Percentiles rank a stretch among this genome's conserved stretches.
Evolutionary conservation across 768 basidiomycete genomes (phyloP).

Genomic region (Xerocomellus dryophilus): DNA sequence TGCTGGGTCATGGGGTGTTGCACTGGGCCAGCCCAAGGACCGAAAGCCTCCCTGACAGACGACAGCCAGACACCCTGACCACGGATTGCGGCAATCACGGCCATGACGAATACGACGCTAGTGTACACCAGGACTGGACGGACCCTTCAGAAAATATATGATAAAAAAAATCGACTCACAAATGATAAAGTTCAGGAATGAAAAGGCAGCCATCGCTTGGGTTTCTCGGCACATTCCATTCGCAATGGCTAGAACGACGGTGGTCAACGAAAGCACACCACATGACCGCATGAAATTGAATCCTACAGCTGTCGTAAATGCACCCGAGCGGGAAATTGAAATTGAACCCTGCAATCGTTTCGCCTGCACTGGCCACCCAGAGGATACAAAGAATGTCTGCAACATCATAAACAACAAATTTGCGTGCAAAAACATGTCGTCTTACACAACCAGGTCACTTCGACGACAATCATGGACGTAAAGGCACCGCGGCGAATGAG

Average conservation of each 20-base stretch:
- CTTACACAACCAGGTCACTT: constrained; percentile 39
- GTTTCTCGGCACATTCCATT: constrained; percentile 27
- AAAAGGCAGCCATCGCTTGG: constrained; percentile 34
- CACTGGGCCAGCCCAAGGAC: constrained; percentile 4
- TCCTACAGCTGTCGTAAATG: constrained; percentile 3
- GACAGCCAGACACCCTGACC: constrained; percentile 34
- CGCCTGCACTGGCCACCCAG: constrained; percentile 38
- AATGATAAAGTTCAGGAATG: constrained; percentile 36
- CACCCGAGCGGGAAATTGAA: constrained; percentile 13
- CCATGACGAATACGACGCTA: constrained; percentile 21
- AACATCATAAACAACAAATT: not conserved
- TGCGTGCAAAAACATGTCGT: not conserved
- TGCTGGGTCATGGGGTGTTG: constrained; percentile 21
- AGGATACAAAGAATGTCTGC: constrained; percentile 36
- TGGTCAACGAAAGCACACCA: not conserved
- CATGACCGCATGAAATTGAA: not conserved
- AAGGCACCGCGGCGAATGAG: constrained; percentile 34
- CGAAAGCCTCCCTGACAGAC: constrained; percentile 32
- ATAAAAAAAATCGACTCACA: constrained; percentile 20
- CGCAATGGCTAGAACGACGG: constrained; percentile 5
- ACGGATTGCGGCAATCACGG: constrained; percentile 25
- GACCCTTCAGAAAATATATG: not conserved
- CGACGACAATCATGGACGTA: constrained; percentile 38
- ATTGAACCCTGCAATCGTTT: constrained; percentile 14
- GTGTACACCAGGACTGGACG: constrained; percentile 35